phyloP scores from a whole-genome alignment of 2,329 filamentous ascomycete genomes.

The Tolypocladium ophioglossoides region DNA sequence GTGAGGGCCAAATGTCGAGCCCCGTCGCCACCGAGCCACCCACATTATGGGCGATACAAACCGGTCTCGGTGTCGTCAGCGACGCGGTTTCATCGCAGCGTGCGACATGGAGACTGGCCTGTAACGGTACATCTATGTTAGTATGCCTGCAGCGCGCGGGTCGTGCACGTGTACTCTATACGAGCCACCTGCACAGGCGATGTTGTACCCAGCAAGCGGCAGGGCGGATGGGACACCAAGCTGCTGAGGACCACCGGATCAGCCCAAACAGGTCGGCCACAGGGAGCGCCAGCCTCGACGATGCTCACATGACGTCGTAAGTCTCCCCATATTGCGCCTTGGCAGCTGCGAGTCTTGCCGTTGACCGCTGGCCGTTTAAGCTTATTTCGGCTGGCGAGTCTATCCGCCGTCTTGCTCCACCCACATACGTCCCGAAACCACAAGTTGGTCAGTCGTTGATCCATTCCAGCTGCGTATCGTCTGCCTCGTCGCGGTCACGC shows the following conservation, averaged over 20 bases:
- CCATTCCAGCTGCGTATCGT: no score
- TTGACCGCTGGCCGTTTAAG: neutral
- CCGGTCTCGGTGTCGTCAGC: neutral
- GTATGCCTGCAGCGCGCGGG: no score
- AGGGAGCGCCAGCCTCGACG: neutral
- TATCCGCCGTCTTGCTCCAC: no score
- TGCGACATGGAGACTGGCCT: neutral
- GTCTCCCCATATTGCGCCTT: neutral
- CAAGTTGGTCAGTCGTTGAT: no score
- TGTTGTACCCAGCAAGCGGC: neutral
- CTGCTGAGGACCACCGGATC: neutral
- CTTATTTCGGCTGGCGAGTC: neutral
- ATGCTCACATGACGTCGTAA: neutral
- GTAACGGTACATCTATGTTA: neutral
- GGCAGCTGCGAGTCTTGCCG: neutral
- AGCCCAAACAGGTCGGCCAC: neutral
- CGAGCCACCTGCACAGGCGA: neutral
- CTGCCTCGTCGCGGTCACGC: conserved; percentile 19
- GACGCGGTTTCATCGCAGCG: neutral
- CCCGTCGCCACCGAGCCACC: neutral
- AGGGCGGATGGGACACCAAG: neutral
- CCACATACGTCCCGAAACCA: no score
- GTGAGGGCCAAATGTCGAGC: neutral
- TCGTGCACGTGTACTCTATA: neutral
- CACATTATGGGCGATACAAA: neutral